phyloP scores from a whole-genome alignment of 257 asterid species.

The Apocynum venetum region DNA sequence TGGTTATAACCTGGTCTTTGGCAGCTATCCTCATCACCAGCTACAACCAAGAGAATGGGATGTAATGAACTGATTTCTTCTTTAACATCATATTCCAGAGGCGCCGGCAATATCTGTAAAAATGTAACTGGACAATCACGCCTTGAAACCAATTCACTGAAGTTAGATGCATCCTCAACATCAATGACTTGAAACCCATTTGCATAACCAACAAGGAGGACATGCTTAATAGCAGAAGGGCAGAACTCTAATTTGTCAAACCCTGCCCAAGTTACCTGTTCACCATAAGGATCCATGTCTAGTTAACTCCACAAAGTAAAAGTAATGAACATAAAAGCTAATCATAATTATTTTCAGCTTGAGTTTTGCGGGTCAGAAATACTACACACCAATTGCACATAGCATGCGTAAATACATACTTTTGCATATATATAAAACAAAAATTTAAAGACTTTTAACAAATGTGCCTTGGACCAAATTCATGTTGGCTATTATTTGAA shows the following conservation, averaged over 20 bases:
- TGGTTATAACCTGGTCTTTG: constrained; percentile 22
- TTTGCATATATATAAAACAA: neutral
- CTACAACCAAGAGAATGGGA: constrained; percentile 57
- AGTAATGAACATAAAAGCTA: neutral
- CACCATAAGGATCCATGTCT: constrained; percentile 20
- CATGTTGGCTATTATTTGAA: neutral
- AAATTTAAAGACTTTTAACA: neutral
- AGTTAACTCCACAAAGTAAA: neutral
- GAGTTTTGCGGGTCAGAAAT: neutral
- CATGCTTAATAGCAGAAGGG: constrained; percentile 38
- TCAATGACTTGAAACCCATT: constrained; percentile 74
- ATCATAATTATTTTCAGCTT: neutral
- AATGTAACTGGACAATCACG: constrained; percentile 73
- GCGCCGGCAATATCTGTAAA: constrained; percentile 64
- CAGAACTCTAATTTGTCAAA: constrained; percentile 60
- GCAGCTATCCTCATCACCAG: constrained; percentile 51
- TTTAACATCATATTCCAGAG: constrained; percentile 34
- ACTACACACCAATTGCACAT: neutral
- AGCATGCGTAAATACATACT: neutral
- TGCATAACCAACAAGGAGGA: constrained; percentile 60
- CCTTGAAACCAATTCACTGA: constrained; percentile 63
- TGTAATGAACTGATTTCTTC: constrained; percentile 40
- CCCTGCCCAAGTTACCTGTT: constrained; percentile 78
- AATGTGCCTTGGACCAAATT: neutral
- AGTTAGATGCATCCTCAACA: constrained; percentile 67